Percentiles rank a stretch among this genome's conserved stretches.
These are phyloP conservation scores for Alternaria gansuensis DNA, from an alignment of 2,329 filamentous ascomycete genomes.

Conservation along the genomic window DNA sequence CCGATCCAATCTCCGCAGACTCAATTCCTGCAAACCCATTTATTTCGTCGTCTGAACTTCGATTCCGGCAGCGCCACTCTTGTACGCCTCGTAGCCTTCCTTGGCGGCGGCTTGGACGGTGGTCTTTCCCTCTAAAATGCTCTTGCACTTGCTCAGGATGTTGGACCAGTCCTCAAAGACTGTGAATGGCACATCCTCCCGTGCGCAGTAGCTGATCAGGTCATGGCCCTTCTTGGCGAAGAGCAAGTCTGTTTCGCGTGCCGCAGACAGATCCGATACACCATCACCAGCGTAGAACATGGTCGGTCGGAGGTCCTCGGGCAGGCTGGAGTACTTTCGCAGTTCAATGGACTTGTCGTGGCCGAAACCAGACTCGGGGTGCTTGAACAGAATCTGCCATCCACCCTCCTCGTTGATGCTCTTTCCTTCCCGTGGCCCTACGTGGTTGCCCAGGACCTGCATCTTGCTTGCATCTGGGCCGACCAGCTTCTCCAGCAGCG, in stretches of 20 bases:
- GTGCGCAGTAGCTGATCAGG: slow-evolving; percentile 85
- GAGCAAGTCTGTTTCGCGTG: slow-evolving; percentile 88
- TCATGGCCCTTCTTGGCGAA: slow-evolving; percentile 94
- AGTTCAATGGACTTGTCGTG: slow-evolving; percentile 97
- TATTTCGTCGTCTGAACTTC: slow-evolving; percentile 32
- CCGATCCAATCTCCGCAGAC: too few relatives aligned
- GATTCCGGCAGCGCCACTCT: slow-evolving; percentile 56
- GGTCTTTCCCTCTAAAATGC: slow-evolving; percentile 75
- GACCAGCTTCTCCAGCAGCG: slow-evolving; percentile 79
- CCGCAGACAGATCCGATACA: slow-evolving; percentile 65
- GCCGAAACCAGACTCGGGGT: slow-evolving; percentile 83
- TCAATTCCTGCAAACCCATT: not conserved
- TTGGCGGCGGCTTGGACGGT: slow-evolving; percentile 74
- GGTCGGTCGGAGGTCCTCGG: slow-evolving; percentile 73
- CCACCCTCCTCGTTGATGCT: slow-evolving; percentile 82
- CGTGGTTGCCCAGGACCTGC: slow-evolving; percentile 90
- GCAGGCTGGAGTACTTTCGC: slow-evolving; percentile 80
- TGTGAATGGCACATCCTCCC: slow-evolving; percentile 84
- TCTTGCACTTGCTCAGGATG: slow-evolving; percentile 78
- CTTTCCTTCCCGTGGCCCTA: slow-evolving; percentile 72
- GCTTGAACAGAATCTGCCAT: slow-evolving; percentile 89
- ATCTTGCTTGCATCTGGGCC: slow-evolving; percentile 81
- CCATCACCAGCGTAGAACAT: slow-evolving; percentile 84
- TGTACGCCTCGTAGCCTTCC: slow-evolving; percentile 59
- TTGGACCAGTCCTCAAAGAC: slow-evolving; percentile 85